phyloP scores from a whole-genome alignment of 176 grass and related monocot genomes.

The Paspalum vaginatum region DNA sequence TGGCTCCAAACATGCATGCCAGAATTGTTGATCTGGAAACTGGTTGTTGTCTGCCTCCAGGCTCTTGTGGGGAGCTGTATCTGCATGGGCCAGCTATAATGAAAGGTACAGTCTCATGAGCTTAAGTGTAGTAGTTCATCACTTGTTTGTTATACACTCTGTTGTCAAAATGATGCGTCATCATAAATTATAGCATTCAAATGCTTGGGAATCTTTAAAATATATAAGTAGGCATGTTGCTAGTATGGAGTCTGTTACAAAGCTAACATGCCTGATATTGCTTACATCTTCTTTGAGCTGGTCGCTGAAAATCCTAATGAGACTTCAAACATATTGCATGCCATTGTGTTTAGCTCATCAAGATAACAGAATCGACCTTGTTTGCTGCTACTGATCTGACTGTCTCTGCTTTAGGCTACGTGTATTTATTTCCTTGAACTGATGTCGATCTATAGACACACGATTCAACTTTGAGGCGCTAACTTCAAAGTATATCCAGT shows the following conservation, averaged over 20 bases:
- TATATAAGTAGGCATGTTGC: neutral
- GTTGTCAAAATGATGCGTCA: neutral
- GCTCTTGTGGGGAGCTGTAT: constrained; percentile 71
- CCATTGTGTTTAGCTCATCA: constrained; percentile 2
- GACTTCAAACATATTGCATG: neutral
- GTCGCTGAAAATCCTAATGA: constrained; percentile 1
- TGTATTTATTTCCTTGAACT: neutral
- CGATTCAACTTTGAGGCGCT: neutral
- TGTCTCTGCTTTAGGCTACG: neutral
- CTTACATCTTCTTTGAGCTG: neutral
- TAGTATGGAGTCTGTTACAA: neutral
- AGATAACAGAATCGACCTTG: neutral
- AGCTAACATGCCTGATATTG: neutral
- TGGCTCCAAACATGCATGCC: constrained; percentile 87
- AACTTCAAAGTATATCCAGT: neutral
- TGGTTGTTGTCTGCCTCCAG: constrained; percentile 66
- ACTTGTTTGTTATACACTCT: neutral
- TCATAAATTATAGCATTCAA: neutral
- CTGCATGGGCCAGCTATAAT: constrained; percentile 81
- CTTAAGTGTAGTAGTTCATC: neutral
- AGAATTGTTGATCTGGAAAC: constrained; percentile 72
- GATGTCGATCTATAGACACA: neutral
- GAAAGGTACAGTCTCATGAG: constrained; percentile 60
- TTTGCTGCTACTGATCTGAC: neutral
- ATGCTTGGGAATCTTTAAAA: constrained; percentile 3